Evolutionary conservation across 1,284 basidiomycete species (phyloP).

Genomic region (Coniophora puteana): DNA sequence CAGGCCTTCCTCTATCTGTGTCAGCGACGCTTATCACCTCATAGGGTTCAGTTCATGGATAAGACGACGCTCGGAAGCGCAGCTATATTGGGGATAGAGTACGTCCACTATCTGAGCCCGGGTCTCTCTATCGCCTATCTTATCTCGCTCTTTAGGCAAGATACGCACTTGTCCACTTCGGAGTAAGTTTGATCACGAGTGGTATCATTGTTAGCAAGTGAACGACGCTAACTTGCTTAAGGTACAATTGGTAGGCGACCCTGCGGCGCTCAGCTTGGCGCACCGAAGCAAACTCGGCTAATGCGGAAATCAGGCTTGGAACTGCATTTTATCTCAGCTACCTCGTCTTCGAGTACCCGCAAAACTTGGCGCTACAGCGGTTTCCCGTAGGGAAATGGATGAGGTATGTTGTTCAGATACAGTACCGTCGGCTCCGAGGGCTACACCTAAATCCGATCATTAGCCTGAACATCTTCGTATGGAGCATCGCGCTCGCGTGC

Average conservation of each 20-base stretch:
- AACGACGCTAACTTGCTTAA: conserved; percentile 11
- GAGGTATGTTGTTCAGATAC: conserved; percentile 42
- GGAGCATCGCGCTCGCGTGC: conserved; percentile 57
- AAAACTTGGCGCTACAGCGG: conserved; percentile 65
- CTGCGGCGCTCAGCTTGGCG: conserved; percentile 1
- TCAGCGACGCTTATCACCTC: conserved; percentile 5
- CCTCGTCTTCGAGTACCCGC: conserved; percentile 60
- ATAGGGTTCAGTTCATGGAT: conserved; percentile 64
- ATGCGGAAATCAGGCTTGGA: conserved; percentile 52
- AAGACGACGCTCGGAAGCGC: conserved; percentile 65
- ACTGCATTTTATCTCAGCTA: conserved; percentile 65
- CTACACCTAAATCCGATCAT: background rate
- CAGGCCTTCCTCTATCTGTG: conserved; percentile 1
- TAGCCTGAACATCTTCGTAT: conserved; percentile 63
- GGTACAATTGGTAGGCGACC: conserved; percentile 38
- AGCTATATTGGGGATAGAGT: conserved; percentile 60
- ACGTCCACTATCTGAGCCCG: conserved; percentile 10
- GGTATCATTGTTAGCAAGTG: conserved; percentile 10
- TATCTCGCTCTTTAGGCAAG: conserved; percentile 30
- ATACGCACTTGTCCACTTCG: conserved; percentile 44
- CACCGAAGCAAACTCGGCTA: background rate
- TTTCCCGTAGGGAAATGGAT: conserved; percentile 77
- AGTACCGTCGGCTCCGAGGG: background rate
- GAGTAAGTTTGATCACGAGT: conserved; percentile 33
- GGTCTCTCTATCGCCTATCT: conserved; percentile 1